Base-by-base conservation (phyloP, 768 basidiomycete species). In the Lentinula aciculospora region DNA sequence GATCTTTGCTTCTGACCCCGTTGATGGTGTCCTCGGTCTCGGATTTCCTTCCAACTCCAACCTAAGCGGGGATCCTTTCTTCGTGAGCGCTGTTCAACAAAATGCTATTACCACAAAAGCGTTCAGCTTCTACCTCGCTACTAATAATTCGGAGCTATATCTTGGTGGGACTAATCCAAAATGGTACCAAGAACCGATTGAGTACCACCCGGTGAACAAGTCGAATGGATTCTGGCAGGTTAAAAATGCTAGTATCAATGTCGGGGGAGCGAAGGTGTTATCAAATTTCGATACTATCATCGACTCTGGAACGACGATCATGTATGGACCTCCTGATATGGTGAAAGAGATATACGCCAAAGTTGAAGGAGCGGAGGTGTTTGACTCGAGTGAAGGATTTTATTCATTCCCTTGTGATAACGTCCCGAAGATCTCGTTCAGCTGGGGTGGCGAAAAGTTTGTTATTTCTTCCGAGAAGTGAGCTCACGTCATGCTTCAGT, bases 131-230 rank as follows among this genome's bases (percentile, higher is more conserved):
- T 73, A 77, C 47, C 71, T 83, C 48, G 66, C 75, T 13, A 31
- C 67, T 32, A 67, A 67, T 23, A 71, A 68, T 36, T 73, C 77
- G 21, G 80, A 82, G 66, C 74, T 86, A n/a, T 76, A 69, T 59
- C 67, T 86, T 47, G 83, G 83, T 13, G 83, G 81, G 23, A 70
- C 72, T 5, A 75, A 85, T 65, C 55, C 64, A 4, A 62, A 61
- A 17, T 64, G 74, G 58, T 85, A 76, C 68, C 73, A 75, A 25
- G 76, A 74, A 10, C 61, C 65, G 5, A 63, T 80, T 58, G 73
- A 73, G 29, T 80, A 71, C 57, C 59, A 64, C 58, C 49, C 56
- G 2, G 62, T 63, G 9, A 69, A 67, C 39, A 59, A 59, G n/a
- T 54, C 60, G 2, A 40, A 47, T 19, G 68, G 68, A 1, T 70